These are phyloP conservation scores for Fusarium beomiforme DNA, from an alignment of 2,329 filamentous ascomycete genomes.

Conservation along the genomic window DNA sequence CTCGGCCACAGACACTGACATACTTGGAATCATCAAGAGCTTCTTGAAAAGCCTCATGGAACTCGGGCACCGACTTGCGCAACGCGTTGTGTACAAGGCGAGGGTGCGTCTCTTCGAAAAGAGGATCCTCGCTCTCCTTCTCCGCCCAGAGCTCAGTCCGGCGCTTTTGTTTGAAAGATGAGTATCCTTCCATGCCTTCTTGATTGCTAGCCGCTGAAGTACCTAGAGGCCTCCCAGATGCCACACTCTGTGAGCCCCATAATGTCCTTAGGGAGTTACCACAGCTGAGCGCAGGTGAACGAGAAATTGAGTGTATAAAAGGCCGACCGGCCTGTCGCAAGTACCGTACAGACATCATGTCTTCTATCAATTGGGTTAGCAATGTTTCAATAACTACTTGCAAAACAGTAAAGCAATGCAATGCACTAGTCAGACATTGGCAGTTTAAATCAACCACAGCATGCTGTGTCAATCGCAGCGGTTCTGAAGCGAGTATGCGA, in stretches of 20 bases:
- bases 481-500: slow-evolving; percentile 59
- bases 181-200: slow-evolving; percentile 41
- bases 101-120: slow-evolving; percentile 50
- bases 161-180: slow-evolving; percentile 52
- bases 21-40: slow-evolving; percentile 39
- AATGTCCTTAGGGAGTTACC: slow-evolving; percentile 18
- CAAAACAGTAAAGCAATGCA: slow-evolving; percentile 16
- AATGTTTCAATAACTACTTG: slow-evolving; percentile 8
- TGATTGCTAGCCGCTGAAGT: slow-evolving; percentile 33
- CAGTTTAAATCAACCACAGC: slow-evolving; percentile 56
- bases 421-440: slow-evolving; percentile 50
- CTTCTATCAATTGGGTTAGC: slow-evolving; percentile 42
- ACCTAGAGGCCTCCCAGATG: slow-evolving; percentile 32
- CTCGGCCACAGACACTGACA: slow-evolving; percentile 66
- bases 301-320: slow-evolving; percentile 30
- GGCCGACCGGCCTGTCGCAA: slow-evolving; percentile 50
- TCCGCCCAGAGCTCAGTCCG: slow-evolving; percentile 47
- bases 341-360: slow-evolving; percentile 52
- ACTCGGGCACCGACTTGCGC: slow-evolving; percentile 49
- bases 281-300: slow-evolving; percentile 9
- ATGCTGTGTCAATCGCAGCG: slow-evolving; percentile 61
- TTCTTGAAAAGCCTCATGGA: slow-evolving; percentile 46
- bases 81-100: slow-evolving; percentile 43
- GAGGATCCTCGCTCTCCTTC: slow-evolving; percentile 47
- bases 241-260: slow-evolving; percentile 8